Base-by-base conservation (phyloP, 805 yeast species). In the Starmera quercuum region DNA sequence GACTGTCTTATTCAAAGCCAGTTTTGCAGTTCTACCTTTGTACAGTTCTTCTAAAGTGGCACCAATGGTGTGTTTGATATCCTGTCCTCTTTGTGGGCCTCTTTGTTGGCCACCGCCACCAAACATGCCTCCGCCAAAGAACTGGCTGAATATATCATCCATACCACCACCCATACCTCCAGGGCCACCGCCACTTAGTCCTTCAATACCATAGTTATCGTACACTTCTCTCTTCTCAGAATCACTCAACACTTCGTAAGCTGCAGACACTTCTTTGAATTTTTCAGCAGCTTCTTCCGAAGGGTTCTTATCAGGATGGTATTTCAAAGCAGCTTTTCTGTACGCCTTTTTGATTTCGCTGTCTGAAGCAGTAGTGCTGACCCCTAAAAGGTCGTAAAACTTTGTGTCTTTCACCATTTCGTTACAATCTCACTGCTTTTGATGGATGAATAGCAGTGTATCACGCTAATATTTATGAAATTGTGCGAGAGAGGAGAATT, bases 211-310 rank as follows among this genome's bases (percentile, higher is more conserved):
- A 54, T 75, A 86, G 44, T 74, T 77, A 63, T 92, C 97, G 56
- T 90, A 90, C 4, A 81, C 49, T 24, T 80, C 84, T 67, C 97
- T 83, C 68, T 88, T 92, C 55, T 88, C 83, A 13, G 80, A 66
- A 54, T 88, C 97, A 10, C 85, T 73, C 43, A 90, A 68, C n/a
- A 86, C 68, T 61, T 90, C 97, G 57, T 90, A 75, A 6, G 97
- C 96, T 40, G 75, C 75, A 4, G 90, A 78, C 51, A 86, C 72
- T 57, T 86, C 95, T 62, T 90, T 90, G 63, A 90, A 90, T 64
- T 84, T 87, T 56, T 90, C 97, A 34, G 94, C 92, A 12, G 95
- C 96, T 59, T 88, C 97, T 34, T 83, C 87, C 13, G 80, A 69
- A 37, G 86, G 78, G 52, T 78, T 78, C 65, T 83, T 83, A 63